A percentile compares a stretch with the other conserved stretches of the same genome.
These are phyloP conservation scores for Crithidia fasciculata DNA, from an alignment of 208 protist species.

Conservation along the genomic window DNA sequence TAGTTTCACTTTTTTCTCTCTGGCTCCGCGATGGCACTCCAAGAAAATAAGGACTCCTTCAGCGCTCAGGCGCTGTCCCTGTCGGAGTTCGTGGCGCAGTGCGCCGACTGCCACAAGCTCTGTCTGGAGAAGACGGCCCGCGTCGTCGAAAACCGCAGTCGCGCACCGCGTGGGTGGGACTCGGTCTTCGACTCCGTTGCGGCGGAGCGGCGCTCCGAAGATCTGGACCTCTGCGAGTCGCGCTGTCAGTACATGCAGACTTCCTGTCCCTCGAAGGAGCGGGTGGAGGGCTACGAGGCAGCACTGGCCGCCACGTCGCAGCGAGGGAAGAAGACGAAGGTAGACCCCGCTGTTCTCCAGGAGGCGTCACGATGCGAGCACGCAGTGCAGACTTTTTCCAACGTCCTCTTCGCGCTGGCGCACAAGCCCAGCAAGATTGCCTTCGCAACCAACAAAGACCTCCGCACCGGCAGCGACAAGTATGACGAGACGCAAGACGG, in stretches of 20 bases:
- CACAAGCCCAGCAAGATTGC: slow-evolving; percentile 83
- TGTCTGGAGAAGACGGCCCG: slow-evolving; percentile 64
- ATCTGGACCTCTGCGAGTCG: slow-evolving; percentile 52
- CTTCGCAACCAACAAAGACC: slow-evolving; percentile 34
- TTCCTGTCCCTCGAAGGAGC: slow-evolving; percentile 41
- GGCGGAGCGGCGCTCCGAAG: slow-evolving; percentile 53
- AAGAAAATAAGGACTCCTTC: slow-evolving; percentile 48
- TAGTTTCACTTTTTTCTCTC: too few relatives aligned
- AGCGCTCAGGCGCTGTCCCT: slow-evolving; percentile 46
- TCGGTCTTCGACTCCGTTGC: slow-evolving; percentile 54
- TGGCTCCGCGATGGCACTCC: slow-evolving; percentile 27
- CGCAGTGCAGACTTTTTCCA: slow-evolving; percentile 56
- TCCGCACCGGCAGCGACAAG: slow-evolving; percentile 1
- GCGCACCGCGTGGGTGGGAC: slow-evolving; percentile 72
- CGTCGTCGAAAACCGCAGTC: slow-evolving; percentile 64
- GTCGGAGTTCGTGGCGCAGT: slow-evolving; percentile 61
- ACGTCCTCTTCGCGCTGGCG: slow-evolving; percentile 63
- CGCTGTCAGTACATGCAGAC: slow-evolving; percentile 46
- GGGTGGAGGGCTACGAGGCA: slow-evolving; percentile 47
- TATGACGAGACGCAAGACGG: slow-evolving; percentile 22
- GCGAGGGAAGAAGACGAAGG: slow-evolving; percentile 12
- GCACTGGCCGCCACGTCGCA: neutral
- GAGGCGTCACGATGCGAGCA: slow-evolving; percentile 71
- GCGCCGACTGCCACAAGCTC: slow-evolving; percentile 58
- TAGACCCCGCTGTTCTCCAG: slow-evolving; percentile 35